Conservation (phyloP, 2,329 filamentous ascomycete species). For the Peltaster fructicola region DNA sequence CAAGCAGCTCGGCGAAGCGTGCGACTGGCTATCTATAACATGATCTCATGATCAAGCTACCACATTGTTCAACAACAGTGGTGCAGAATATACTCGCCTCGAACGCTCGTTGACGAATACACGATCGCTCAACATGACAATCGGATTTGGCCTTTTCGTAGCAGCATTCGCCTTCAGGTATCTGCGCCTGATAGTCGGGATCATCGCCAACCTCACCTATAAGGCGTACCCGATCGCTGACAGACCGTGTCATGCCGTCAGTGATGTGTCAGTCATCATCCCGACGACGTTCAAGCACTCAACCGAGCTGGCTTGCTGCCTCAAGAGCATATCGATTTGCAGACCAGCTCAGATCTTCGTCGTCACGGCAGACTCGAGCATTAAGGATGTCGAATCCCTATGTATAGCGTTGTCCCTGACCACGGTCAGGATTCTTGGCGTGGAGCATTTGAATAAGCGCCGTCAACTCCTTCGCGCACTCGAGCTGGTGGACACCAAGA, state of each 20-base stretch:
- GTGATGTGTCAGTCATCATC: slow-evolving; percentile 17
- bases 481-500: slow-evolving; percentile 11
- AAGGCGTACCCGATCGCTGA: slow-evolving; percentile 11
- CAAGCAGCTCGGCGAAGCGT: too few species aligned
- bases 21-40: too few species aligned
- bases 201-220: slow-evolving; percentile 13
- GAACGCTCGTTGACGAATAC: too few species aligned
- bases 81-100: too few species aligned
- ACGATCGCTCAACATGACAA: too few species aligned
- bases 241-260: slow-evolving; percentile 11
- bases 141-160: slow-evolving; percentile 7
- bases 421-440: slow-evolving; percentile 15
- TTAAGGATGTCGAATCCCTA: slow-evolving; percentile 7
- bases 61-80: too few species aligned
- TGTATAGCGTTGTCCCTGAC: slow-evolving; percentile 4
- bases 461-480: slow-evolving; percentile 18
- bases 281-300: slow-evolving; percentile 19
- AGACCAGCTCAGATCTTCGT: slow-evolving; percentile 13
- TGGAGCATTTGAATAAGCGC: slow-evolving; percentile 19
- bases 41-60: too few species aligned
- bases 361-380: slow-evolving; percentile 13
- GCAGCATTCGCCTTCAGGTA: slow-evolving; percentile 11
- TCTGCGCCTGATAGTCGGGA: slow-evolving; percentile 14
- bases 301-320: slow-evolving; percentile 13
- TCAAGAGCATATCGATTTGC: slow-evolving; percentile 11